Evolutionary conservation across 139 green algal genomes (phyloP).

Genomic region (Tetradesmus lagerheimii): DNA sequence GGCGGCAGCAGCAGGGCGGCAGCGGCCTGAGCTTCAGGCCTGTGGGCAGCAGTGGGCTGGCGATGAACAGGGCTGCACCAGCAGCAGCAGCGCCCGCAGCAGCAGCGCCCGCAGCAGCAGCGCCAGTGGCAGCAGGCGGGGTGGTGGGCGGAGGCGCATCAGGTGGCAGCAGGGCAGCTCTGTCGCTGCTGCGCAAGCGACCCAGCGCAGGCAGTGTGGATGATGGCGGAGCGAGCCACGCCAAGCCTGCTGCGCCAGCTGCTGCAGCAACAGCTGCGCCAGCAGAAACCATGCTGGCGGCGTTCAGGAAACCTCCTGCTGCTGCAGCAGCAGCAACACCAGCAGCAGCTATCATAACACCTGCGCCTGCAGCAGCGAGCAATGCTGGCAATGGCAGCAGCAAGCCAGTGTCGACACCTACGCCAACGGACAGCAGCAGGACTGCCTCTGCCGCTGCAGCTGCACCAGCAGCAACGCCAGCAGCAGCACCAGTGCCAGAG

Average conservation of each 20-base stretch:
- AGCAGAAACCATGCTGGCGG: not conserved
- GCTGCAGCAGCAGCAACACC: not conserved
- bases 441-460: not conserved
- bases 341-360: not conserved
- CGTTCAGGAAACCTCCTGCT: not conserved
- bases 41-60: not conserved
- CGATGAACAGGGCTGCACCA: not conserved
- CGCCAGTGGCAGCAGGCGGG: not conserved
- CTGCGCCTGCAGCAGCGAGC: not conserved
- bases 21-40: not conserved
- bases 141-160: not conserved
- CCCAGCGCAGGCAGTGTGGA: not conserved
- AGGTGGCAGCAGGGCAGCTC: not conserved
- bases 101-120: not conserved
- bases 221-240: not conserved
- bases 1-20: not conserved
- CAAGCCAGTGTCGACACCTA: not conserved
- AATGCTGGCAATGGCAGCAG: not conserved
- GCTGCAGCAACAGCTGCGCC: not conserved
- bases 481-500: not conserved
- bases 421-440: not conserved
- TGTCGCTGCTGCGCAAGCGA: not conserved
- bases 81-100: not conserved
- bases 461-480: not conserved
- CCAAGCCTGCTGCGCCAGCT: not conserved